phyloP scores from a whole-genome alignment of 495 filamentous ascomycete species.

The Aspergillus homomorphus region DNA sequence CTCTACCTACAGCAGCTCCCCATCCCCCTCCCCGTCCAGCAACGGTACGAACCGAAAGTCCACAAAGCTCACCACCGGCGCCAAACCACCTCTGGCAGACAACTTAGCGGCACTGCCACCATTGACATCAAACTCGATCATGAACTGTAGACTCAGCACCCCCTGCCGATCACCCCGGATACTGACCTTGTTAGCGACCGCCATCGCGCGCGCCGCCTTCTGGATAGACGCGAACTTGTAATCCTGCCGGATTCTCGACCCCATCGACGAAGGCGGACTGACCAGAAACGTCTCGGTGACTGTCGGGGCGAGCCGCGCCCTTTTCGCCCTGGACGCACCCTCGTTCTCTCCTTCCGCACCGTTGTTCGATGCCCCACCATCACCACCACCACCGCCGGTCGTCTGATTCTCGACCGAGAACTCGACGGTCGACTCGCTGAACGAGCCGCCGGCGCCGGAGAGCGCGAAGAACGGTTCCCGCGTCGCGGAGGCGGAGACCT shows the following conservation, averaged over 20 bases:
- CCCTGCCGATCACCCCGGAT: conserved; percentile 82
- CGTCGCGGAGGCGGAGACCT: conserved; percentile 59
- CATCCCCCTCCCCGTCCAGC: conserved; percentile 55
- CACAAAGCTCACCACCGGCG: conserved; percentile 59
- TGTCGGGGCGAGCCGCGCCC: conserved; percentile 43
- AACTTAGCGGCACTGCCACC: conserved; percentile 7
- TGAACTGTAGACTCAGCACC: conserved; percentile 91
- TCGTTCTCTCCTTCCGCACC: conserved; percentile 29
- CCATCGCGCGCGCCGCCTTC: conserved; percentile 82
- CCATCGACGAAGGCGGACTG: conserved; percentile 41
- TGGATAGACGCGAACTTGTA: conserved; percentile 87
- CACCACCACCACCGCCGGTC: neutral
- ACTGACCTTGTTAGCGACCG: conserved; percentile 85
- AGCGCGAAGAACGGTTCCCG: conserved; percentile 69
- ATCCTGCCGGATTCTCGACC: conserved; percentile 37
- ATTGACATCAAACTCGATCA: conserved; percentile 70
- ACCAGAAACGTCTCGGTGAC: conserved; percentile 51
- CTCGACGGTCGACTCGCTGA: conserved; percentile 79
- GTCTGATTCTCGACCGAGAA: conserved; percentile 63
- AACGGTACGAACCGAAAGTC: conserved; percentile 77
- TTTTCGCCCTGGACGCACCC: conserved; percentile 42
- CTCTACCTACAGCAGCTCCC: conserved; percentile 8
- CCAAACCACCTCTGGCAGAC: neutral
- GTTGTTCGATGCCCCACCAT: conserved; percentile 33
- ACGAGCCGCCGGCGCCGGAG: conserved; percentile 62